A percentile compares a stretch with the other conserved stretches of the same genome.
phyloP scores from a whole-genome alignment of 495 filamentous ascomycete genomes.

The Coniosporium apollinis region DNA sequence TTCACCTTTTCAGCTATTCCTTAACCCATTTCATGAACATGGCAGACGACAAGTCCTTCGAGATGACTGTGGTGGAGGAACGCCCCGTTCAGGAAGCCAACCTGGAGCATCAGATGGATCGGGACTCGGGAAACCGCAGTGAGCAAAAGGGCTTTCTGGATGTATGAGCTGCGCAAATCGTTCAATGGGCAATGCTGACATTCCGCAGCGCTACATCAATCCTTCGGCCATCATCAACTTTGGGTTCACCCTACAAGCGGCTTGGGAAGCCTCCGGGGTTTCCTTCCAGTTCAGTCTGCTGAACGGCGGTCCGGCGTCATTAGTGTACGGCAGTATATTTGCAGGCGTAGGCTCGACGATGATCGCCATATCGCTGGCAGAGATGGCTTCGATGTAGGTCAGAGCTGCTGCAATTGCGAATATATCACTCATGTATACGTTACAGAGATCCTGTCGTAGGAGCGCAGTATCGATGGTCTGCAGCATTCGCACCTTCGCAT shows the following conservation, averaged over 20 bases:
- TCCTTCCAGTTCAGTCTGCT: not conserved
- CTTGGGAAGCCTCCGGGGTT: not conserved
- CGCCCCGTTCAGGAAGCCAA: not conserved
- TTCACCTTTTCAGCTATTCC: no score
- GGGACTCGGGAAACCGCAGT: not conserved
- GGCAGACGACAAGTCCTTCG: not conserved
- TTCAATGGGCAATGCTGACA: not conserved
- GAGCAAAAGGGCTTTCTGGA: not conserved
- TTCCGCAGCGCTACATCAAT: not conserved
- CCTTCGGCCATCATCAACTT: not conserved
- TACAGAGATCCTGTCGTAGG: constrained; percentile 16
- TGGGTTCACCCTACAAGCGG: not conserved
- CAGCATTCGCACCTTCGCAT: constrained; percentile 24
- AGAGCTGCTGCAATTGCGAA: not conserved
- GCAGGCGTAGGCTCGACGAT: constrained; percentile 3
- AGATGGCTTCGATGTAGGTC: constrained; percentile 25
- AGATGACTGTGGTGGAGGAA: not conserved
- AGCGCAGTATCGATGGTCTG: constrained; percentile 33
- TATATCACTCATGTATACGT: not conserved
- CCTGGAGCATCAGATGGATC: not conserved
- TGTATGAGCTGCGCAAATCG: not conserved
- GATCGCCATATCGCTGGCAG: constrained; percentile 3
- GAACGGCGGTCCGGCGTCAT: constrained; percentile 3
- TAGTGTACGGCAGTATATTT: constrained; percentile 10
- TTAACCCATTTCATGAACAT: no score